These are phyloP conservation scores for Cymbopogon flexuosus DNA, from an alignment of 202 grass and related monocot species.

Conservation along the genomic window DNA sequence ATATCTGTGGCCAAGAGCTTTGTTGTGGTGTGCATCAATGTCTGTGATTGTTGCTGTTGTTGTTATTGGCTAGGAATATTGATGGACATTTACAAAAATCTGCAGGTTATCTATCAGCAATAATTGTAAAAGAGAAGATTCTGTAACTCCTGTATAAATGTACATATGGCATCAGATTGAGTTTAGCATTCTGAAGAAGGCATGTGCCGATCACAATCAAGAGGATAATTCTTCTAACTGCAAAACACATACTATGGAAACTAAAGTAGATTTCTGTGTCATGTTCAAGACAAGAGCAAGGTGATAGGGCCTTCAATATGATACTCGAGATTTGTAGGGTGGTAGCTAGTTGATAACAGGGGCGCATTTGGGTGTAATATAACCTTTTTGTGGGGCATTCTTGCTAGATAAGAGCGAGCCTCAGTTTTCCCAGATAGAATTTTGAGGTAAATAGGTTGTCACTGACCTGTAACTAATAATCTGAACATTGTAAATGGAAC, in stretches of 20 bases:
- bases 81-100: constrained; percentile 2
- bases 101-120: constrained; percentile 29
- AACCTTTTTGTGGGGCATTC: neutral
- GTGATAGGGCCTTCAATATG: neutral
- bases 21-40: constrained; percentile 1
- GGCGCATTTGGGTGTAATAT: constrained; percentile 34
- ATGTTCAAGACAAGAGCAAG: constrained; percentile 8
- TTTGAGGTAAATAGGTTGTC: constrained; percentile 26
- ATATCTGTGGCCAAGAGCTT: neutral
- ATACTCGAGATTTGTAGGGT: neutral
- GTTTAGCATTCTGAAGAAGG: constrained; percentile 26
- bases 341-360: neutral
- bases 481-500: constrained; percentile 33
- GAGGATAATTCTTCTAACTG: constrained; percentile 28
- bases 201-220: neutral
- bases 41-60: neutral
- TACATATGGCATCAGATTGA: constrained; percentile 37
- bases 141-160: constrained; percentile 35
- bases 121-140: constrained; percentile 27
- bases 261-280: constrained; percentile 15
- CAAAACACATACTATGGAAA: constrained; percentile 10
- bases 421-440: constrained; percentile 14
- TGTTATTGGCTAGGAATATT: constrained; percentile 10
- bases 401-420: constrained; percentile 18
- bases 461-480: constrained; percentile 26